phyloP scores from a whole-genome alignment of 2,329 filamentous ascomycete species.

The Ophiostoma perfectum region DNA sequence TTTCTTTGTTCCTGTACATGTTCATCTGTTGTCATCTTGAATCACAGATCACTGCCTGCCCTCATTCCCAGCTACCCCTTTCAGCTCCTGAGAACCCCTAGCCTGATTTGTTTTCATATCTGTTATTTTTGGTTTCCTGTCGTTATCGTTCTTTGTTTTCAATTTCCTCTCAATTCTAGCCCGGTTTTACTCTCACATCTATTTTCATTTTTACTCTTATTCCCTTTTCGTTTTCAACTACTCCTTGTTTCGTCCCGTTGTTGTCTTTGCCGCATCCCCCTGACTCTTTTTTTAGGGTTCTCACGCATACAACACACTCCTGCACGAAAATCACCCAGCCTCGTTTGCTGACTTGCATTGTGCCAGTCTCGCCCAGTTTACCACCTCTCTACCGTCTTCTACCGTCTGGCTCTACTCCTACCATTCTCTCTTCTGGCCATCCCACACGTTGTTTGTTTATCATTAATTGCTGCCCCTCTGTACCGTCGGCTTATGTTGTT shows the following conservation, averaged over 20 bases:
- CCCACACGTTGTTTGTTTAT: neutral
- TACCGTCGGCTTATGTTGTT: too few species aligned
- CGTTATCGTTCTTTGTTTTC: neutral
- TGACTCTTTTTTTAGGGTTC: constrained; percentile 8
- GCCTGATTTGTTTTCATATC: neutral
- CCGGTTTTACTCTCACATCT: neutral
- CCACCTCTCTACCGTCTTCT: neutral
- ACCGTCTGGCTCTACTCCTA: neutral
- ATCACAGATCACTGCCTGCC: neutral
- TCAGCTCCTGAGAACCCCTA: neutral
- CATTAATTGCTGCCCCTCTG: too few species aligned
- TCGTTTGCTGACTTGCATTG: constrained; percentile 8
- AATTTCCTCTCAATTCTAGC: too few species aligned
- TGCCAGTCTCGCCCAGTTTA: neutral
- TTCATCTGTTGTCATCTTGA: neutral
- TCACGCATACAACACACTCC: constrained; percentile 7
- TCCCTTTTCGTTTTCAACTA: neutral
- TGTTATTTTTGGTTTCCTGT: neutral
- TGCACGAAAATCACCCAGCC: constrained; percentile 12
- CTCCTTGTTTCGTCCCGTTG: neutral
- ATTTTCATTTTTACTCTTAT: neutral
- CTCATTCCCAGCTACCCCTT: neutral
- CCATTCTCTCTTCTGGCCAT: neutral
- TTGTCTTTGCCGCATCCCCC: neutral
- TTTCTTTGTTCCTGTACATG: neutral